phyloP scores from a whole-genome alignment of 495 filamentous ascomycete species.

The Venustampulla echinocandica region DNA sequence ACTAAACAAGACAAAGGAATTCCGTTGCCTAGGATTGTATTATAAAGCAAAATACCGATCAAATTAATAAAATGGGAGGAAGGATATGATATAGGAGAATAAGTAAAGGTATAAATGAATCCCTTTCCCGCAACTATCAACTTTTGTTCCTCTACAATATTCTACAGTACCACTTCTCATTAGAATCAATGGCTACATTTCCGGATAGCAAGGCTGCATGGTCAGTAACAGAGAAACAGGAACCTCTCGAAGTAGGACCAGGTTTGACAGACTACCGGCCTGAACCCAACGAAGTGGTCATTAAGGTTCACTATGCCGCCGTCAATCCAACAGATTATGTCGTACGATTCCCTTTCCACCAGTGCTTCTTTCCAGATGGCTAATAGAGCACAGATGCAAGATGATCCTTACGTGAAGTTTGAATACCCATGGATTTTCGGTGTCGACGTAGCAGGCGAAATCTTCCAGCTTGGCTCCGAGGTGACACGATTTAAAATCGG shows the following conservation, averaged over 20 bases:
- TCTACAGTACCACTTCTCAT: too few relatives aligned
- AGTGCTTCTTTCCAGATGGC: background rate
- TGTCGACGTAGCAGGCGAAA: slow-evolving; percentile 27
- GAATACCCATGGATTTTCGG: slow-evolving; percentile 23
- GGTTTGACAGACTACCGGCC: background rate
- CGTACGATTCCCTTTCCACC: slow-evolving; percentile 1
- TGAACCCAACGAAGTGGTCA: slow-evolving; percentile 10
- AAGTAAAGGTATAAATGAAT: too few relatives aligned
- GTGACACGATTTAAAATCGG: slow-evolving; percentile 22
- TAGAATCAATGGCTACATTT: slow-evolving; percentile 3
- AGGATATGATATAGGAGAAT: too few relatives aligned
- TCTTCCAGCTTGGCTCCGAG: slow-evolving; percentile 21
- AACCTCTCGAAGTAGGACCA: background rate
- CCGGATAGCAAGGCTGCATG: slow-evolving; percentile 14
- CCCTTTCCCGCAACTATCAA: too few relatives aligned
- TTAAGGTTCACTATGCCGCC: slow-evolving; percentile 13
- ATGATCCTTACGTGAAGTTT: background rate
- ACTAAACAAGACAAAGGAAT: too few relatives aligned
- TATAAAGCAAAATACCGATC: too few relatives aligned
- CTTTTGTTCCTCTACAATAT: too few relatives aligned
- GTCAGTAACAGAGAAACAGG: background rate
- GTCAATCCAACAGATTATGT: slow-evolving; percentile 15
- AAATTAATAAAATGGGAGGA: too few relatives aligned
- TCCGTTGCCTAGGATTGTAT: too few relatives aligned
- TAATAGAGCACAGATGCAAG: slow-evolving; percentile 9